phyloP scores from a whole-genome alignment of 345 rosid species.

The Lenwebbia sp. region DNA sequence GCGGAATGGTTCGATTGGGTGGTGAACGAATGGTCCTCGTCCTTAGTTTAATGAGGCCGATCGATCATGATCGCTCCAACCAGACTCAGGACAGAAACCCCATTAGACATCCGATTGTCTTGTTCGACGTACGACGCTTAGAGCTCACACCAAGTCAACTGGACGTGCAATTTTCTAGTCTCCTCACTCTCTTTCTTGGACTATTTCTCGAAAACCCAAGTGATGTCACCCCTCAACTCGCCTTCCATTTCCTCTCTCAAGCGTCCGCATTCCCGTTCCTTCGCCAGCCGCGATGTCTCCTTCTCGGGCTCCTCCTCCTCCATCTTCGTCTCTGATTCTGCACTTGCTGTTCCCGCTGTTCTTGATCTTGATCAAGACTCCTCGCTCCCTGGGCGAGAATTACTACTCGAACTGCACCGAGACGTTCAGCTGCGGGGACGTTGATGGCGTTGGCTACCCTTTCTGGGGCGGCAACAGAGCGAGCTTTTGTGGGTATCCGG shows the following conservation, averaged over 20 bases:
- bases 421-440: conserved; percentile 6
- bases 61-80: background rate
- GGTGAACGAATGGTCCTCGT: background rate
- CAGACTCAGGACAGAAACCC: background rate
- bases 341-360: background rate
- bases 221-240: background rate
- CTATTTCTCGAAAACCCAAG: background rate
- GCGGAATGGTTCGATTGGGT: background rate
- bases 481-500: conserved; percentile 14
- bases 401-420: conserved; percentile 1
- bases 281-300: background rate
- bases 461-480: conserved; percentile 20
- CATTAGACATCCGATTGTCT: background rate
- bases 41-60: background rate
- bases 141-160: background rate
- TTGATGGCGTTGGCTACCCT: conserved; percentile 6
- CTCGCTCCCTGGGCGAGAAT: background rate
- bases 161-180: background rate
- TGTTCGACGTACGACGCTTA: background rate
- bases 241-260: background rate
- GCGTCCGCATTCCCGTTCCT: background rate
- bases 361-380: background rate
- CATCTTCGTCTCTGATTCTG: background rate
- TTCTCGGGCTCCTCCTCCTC: background rate
- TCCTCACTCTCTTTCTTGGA: background rate